These are phyloP conservation scores for Lactifluus piperatus DNA, from an alignment of 768 basidiomycete species.

Conservation along the genomic window DNA sequence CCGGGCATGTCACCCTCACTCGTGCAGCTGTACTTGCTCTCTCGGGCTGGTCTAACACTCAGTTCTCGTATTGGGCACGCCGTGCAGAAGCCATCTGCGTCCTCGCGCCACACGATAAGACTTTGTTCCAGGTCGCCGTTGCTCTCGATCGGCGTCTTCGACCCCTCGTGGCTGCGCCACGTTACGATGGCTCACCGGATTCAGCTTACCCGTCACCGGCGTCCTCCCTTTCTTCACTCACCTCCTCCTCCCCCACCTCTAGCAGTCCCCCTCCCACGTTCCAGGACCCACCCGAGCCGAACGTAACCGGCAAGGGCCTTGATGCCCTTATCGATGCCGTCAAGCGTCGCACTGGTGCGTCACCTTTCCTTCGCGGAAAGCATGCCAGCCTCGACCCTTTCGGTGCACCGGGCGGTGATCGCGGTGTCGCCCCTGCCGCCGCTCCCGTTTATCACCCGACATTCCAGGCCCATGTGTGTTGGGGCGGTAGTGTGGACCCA, in stretches of 20 bases:
- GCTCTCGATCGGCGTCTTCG: slow-evolving; percentile 36
- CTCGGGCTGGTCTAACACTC: slow-evolving; percentile 46
- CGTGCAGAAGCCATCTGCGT: slow-evolving; percentile 43
- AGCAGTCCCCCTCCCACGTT: slow-evolving; percentile 21
- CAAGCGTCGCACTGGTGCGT: slow-evolving; percentile 39
- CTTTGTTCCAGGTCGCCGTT: slow-evolving; percentile 33
- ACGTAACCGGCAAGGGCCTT: slow-evolving; percentile 41
- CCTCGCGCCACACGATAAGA: slow-evolving; percentile 33
- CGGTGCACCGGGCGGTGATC: slow-evolving; percentile 33
- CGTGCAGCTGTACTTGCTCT: slow-evolving; percentile 40
- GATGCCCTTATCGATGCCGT: slow-evolving; percentile 41
- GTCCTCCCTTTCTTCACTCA: slow-evolving; percentile 17
- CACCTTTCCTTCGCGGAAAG: slow-evolving; percentile 43
- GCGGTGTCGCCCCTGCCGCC: slow-evolving; percentile 24
- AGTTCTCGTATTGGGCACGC: slow-evolving; percentile 48
- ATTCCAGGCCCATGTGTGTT: slow-evolving; percentile 26
- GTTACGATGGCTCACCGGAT: slow-evolving; percentile 18
- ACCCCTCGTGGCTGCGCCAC: slow-evolving; percentile 21
- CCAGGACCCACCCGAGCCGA: slow-evolving; percentile 32
- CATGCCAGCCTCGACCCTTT: slow-evolving; percentile 44
- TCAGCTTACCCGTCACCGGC: slow-evolving; percentile 20
- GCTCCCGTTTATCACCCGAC: slow-evolving; percentile 23
- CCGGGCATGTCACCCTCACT: slow-evolving; percentile 38
- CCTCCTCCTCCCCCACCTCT: slow-evolving; percentile 9
- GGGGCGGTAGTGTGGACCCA: slow-evolving; percentile 13